Evolutionary conservation across 768 basidiomycete genomes (phyloP), one percentile per base, ranked within the genome.

Genomic region (Myochromella boudieri): DNA sequence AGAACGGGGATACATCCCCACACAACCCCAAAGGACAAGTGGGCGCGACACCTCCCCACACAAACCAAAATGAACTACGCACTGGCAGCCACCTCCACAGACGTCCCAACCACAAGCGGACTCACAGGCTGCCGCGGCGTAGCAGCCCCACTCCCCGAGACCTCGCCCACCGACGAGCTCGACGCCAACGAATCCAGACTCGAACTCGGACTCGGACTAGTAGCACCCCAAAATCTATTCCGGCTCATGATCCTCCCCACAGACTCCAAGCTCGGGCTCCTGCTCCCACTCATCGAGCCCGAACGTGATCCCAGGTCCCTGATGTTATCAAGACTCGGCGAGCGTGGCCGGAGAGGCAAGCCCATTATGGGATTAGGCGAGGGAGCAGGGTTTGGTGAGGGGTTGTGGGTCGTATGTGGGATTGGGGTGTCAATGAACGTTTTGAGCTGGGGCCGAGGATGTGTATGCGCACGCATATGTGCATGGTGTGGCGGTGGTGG

Each of bases 351-450:
- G 32, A 24, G 31, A 7, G 33, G 31, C n/a, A 17, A 81, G 52
- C 44, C 76, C 68, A 24, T 74, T 77, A 49, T 80, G 79, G 9
- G 85, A 66, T 55, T 76, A 81, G 25, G 81, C 81, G 2, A 71
- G 74, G 12, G 81, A n/a, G 14, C 33, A n/a, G 33, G 18, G 14
- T 5, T 6, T 12, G 33, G n/a, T 6, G 33, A n/a, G n/a, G 14
- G 33, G 8, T 29, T 14, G 14, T 34, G 6, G 5, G 5, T 6
- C n/a, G 33, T 17, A 14, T n/a, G 33, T 55, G 44, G 33, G 41
- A 4, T 4, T 15, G 3, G 3, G 11, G 20, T 20, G 27, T 15
- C 18, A 15, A n/a, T 33, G 46, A 21, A 32, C 36, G 12, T 21
- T 31, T 24, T 48, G 32, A 24, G 39, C 24, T 22, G 3, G 42